Conservation (phyloP, 306 rosid genomes). For the Echinosophora koreensis region DNA sequence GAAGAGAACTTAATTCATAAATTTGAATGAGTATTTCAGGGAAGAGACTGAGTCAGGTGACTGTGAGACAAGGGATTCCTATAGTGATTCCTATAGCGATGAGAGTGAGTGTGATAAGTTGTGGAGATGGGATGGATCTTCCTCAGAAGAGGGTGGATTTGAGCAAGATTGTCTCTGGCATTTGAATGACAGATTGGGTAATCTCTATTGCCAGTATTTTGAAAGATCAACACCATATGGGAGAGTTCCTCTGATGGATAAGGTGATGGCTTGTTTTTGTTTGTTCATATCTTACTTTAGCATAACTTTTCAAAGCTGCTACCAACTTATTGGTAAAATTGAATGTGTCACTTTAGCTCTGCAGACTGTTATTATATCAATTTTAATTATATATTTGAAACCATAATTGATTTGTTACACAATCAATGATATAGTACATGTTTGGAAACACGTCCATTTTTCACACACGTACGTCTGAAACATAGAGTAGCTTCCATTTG, state of each 20-base stretch:
- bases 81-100: slow-evolving; percentile 82
- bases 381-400: no score
- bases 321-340: background rate
- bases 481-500: no score
- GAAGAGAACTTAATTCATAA: background rate
- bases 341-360: background rate
- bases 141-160: slow-evolving; percentile 87
- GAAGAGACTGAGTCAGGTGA: slow-evolving; percentile 83
- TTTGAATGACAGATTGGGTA: slow-evolving; percentile 75
- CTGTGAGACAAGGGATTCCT: slow-evolving; percentile 84
- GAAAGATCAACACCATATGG: slow-evolving; percentile 97
- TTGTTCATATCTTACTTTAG: background rate
- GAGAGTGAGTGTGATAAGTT: slow-evolving; percentile 89
- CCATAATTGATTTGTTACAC: no score
- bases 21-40: slow-evolving; percentile 54
- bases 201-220: slow-evolving; percentile 79
- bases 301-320: background rate
- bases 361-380: no score
- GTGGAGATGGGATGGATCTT: slow-evolving; percentile 93
- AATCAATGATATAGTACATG: no score
- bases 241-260: slow-evolving; percentile 94
- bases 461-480: no score
- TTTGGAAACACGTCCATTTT: no score
- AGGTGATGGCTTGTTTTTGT: slow-evolving; percentile 58
- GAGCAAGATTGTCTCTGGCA: slow-evolving; percentile 70